These are phyloP conservation scores for Hyaloscypha variabilis DNA, from an alignment of 495 filamentous ascomycete species.

Conservation along the genomic window DNA sequence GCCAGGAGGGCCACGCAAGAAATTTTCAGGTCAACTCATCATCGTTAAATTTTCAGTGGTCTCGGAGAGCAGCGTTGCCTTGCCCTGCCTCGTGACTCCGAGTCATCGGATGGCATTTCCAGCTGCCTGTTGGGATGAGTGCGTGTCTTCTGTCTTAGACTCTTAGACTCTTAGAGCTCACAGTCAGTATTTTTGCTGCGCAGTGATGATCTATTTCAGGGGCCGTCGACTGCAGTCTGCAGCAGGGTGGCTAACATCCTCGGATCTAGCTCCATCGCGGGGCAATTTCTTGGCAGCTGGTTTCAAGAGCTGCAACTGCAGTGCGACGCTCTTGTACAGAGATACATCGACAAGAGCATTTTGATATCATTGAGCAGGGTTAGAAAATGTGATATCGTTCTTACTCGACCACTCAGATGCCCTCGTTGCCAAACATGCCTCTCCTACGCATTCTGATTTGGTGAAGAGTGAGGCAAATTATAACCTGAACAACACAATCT, in stretches of 20 bases:
- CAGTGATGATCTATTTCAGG: neutral
- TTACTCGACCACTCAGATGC: neutral
- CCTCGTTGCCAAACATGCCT: neutral
- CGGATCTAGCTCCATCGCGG: too few relatives aligned
- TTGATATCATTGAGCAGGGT: neutral
- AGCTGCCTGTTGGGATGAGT: neutral
- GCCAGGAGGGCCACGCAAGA: neutral
- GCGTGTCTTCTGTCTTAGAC: neutral
- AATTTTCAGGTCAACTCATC: neutral
- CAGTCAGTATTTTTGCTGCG: neutral
- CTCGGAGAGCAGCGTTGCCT: neutral
- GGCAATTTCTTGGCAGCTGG: too few relatives aligned
- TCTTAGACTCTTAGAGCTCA: neutral
- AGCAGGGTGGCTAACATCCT: neutral
- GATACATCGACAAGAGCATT: neutral
- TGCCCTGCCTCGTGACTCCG: neutral
- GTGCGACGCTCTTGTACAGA: neutral
- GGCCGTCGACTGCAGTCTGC: neutral
- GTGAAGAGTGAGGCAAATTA: neutral
- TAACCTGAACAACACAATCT: neutral
- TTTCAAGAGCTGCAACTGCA: neutral
- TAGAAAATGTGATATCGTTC: neutral
- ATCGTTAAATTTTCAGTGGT: neutral
- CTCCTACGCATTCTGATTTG: neutral
- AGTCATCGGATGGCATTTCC: neutral